Percentiles rank a stretch among this genome's conserved stretches.
These are phyloP conservation scores for Asterella californica DNA, from an alignment of 225 moss, liverwort and hornwort species.

Conservation along the genomic window DNA sequence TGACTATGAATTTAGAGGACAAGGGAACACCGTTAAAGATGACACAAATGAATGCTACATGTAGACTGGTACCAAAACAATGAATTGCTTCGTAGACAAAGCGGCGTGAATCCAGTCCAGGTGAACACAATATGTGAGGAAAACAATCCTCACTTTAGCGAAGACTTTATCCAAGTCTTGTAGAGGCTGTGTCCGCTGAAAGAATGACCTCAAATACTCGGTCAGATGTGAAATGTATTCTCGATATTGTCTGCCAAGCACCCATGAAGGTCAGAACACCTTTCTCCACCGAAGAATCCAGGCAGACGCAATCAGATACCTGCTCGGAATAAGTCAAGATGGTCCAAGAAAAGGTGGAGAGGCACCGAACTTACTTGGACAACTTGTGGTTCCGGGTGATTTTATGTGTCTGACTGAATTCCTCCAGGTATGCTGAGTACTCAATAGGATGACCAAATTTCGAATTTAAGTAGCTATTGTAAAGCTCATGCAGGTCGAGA, in stretches of 20 bases:
- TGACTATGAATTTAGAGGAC: not conserved
- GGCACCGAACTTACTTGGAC: constrained; percentile 44
- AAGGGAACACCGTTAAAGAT: not conserved
- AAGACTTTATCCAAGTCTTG: constrained; percentile 77
- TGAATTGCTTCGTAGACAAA: too few relatives aligned
- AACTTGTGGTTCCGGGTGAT: constrained; percentile 60
- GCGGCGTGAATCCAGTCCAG: not conserved
- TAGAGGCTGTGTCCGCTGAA: constrained; percentile 83
- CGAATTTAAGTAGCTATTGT: constrained; percentile 75
- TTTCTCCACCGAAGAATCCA: not conserved
- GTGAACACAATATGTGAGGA: not conserved
- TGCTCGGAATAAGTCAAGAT: not conserved
- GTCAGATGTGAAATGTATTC: constrained; percentile 72
- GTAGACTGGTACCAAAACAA: not conserved
- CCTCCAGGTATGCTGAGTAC: constrained; percentile 77
- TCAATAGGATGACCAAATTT: constrained; percentile 86
- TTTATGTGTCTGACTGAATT: constrained; percentile 68
- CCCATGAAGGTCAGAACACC: not conserved
- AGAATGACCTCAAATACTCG: constrained; percentile 71
- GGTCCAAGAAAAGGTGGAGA: not conserved
- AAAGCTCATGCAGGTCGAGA: constrained; percentile 78
- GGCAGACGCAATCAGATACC: not conserved
- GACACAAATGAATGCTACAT: not conserved
- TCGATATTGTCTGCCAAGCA: constrained; percentile 61
- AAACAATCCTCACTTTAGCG: constrained; percentile 51